Base-by-base conservation (phyloP, 1,284 basidiomycete genomes). In the Schizopora paradoxa region DNA sequence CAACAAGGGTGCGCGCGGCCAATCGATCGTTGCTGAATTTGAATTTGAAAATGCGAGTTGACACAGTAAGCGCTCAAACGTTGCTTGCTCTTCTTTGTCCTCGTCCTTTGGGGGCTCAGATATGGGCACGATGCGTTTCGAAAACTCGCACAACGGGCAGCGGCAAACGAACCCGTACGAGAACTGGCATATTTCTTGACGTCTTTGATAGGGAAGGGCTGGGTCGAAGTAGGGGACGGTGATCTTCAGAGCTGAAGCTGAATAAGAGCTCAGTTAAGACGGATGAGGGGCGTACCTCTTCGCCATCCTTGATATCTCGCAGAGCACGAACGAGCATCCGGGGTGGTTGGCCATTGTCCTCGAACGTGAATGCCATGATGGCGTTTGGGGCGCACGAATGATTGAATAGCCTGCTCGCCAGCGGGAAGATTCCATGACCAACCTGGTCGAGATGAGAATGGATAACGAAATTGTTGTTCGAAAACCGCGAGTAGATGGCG, bases 361-460 rank as follows among this genome's bases (percentile, higher is more conserved):
- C 56, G 18, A 84, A 64, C 29, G 61, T 58, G 56, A 82, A 87
- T 57, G 74, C 79, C 18, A 75, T 68, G n/a, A 73, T 74, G 16
- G 82, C 80, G 51, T 86, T 87, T 3, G 86, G 85, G 10, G 71
- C 54, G 59, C 86, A 88, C 3, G 83, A 86, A 57, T 89, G 86
- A 57, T 89, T 89, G 64, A 87, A 85, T 7, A 77, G 58, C 8
- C 83, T 72, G 56, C 86, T 87, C 2, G 85, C 78, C 16, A 77
- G 59, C 6, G 86, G 82, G 49, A 84, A 87, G 23, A 86, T 67
- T 0, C 84, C 86, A 62, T 86, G 80, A 0, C 74, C 86, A 54
- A 79, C 69, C 1, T 79, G 72, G 11, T 64, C 72, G 26, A 86
- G 64, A 63, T 86, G 82, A 1, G 78, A 82, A 56, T 86, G 81